Evolutionary conservation across 371 early-diverging fungal genomes (phyloP), one percentile per base, ranked within the genome.

Genomic region (Mortierella sp.): DNA sequence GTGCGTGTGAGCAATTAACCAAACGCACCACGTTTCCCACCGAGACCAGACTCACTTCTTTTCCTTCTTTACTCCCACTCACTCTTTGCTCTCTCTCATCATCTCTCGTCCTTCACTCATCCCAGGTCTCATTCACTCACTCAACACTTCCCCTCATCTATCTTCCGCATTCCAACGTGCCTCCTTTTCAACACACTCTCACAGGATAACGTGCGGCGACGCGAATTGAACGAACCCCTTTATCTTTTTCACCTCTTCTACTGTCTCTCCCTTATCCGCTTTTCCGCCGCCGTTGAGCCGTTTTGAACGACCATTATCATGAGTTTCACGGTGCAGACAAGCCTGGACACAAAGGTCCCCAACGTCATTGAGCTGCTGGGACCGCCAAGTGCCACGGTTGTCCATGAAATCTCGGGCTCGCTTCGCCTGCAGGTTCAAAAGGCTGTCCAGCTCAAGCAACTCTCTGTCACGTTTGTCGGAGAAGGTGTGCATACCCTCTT

Each of bases 321-420:
- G 77, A 27, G 76, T 14, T 86, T 82, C 77, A 79, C 79, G 0
- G 24, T 82, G 12, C 75, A 82, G 21, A 65, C 75, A 0, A 60
- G 49, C 27, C 56, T 86, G 46, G 81, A 82, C 44, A 82, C 82
- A 24, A 86, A 86, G 51, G 63, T 27, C 8, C 80, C 86, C 8
- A 35, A 72, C 29, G 68, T 71, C 7, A 75, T 86, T 51, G 82
- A 86, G 32, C 71, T 86, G 44, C 74, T 86, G 21, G 86, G 86
- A 10, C 68, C 79, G 16, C 77, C 82, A 5, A 79, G 77, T n/a
- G 12, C 72, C 18, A 4, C 70, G 16, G 56, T 82, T 2, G 71
- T 68, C 14, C 86, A 86, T 41, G 70, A 77, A 14, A 68, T 86
- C 43, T 43, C 86, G 2, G 86, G 86, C 41, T 75, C 70, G 2